Percentiles rank a stretch among this genome's conserved stretches.
These are phyloP conservation scores for Rhamnella rubrinervis DNA, from an alignment of 331 rosid genomes.

Conservation along the genomic window DNA sequence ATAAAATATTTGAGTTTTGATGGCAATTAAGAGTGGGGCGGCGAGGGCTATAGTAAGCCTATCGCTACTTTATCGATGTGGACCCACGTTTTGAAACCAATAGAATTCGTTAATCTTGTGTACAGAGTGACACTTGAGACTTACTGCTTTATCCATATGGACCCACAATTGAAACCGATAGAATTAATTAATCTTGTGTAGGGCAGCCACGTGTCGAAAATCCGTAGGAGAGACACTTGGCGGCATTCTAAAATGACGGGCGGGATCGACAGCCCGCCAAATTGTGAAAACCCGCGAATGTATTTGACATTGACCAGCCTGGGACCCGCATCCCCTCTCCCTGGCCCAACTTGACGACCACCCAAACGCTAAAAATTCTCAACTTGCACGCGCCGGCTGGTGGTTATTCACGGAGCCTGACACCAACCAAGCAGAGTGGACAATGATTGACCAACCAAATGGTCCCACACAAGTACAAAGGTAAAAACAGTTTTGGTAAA, in stretches of 20 bases:
- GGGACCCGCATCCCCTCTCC: constrained; percentile 5
- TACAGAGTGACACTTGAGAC: no score
- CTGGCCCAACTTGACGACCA: constrained; percentile 5
- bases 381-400: neutral
- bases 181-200: no score
- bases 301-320: constrained; percentile 2
- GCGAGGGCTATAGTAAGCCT: no score
- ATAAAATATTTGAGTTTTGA: no score
- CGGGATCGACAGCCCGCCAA: neutral
- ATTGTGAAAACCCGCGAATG: constrained; percentile 25
- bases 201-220: neutral
- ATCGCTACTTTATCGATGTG: no score
- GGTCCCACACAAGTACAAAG: no score
- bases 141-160: no score
- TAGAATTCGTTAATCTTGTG: no score
- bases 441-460: neutral
- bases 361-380: neutral
- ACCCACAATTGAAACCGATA: no score
- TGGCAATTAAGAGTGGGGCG: no score
- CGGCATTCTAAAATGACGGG: constrained; percentile 19
- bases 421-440: neutral
- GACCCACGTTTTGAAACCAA: no score
- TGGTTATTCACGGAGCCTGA: neutral
- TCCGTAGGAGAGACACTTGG: neutral
- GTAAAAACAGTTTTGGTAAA: no score